Conservation (phyloP, 352 stramenopile species). For the Phytophthora uliginosa region DNA sequence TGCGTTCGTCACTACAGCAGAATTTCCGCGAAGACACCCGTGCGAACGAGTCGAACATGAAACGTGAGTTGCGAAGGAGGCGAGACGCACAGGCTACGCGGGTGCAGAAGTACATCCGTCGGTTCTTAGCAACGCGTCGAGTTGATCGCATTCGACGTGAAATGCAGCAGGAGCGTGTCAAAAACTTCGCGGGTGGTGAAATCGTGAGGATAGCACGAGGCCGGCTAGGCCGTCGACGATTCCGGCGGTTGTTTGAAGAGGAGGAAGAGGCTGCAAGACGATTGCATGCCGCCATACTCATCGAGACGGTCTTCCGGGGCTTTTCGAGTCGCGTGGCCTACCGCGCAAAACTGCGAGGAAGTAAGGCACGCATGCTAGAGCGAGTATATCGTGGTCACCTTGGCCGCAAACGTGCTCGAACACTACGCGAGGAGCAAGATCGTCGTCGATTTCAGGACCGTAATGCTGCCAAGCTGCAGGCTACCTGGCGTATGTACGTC, state of each 20-base stretch:
- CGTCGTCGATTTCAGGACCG: slow-evolving; percentile 57
- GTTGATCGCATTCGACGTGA: slow-evolving; percentile 47
- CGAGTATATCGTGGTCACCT: slow-evolving; percentile 78
- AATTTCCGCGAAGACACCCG: slow-evolving; percentile 54
- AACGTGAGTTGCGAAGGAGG: slow-evolving; percentile 55
- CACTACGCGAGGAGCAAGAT: slow-evolving; percentile 51
- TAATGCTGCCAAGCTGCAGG: slow-evolving; percentile 86
- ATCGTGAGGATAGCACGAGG: slow-evolving; percentile 76
- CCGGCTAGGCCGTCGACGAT: slow-evolving; percentile 66
- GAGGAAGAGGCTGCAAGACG: slow-evolving; percentile 29
- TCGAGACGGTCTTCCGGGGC: slow-evolving; percentile 82
- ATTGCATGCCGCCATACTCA: slow-evolving; percentile 42
- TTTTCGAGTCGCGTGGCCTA: slow-evolving; percentile 68
- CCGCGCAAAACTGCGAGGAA: slow-evolving; percentile 45
- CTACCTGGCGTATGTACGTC: slow-evolving; percentile 91
- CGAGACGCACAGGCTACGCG: slow-evolving; percentile 52
- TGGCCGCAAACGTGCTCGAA: slow-evolving; percentile 51
- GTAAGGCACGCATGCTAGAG: slow-evolving; percentile 66
- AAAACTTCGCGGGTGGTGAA: slow-evolving; percentile 59
- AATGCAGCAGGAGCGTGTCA: slow-evolving; percentile 53
- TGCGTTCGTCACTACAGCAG: slow-evolving; percentile 51
- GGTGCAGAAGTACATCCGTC: slow-evolving; percentile 71
- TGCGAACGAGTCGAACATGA: slow-evolving; percentile 62
- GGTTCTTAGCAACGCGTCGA: slow-evolving; percentile 53
- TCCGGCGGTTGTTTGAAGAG: slow-evolving; percentile 34